Evolutionary conservation across 164 flowering plant species (phyloP).

Genomic region (Sedum album): DNA sequence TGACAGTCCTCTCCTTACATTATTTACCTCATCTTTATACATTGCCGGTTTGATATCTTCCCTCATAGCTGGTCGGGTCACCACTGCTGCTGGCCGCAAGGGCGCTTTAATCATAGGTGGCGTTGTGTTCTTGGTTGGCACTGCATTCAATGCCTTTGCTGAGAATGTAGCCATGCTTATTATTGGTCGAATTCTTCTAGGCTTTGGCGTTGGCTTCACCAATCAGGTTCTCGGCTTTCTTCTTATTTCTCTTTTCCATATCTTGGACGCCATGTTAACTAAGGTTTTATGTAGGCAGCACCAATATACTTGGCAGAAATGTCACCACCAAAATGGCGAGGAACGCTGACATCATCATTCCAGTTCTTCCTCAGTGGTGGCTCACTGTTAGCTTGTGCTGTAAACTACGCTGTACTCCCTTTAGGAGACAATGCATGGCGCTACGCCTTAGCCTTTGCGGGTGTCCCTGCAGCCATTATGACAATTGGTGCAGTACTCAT

Average conservation of each 20-base stretch:
- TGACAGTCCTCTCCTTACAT: constrained; percentile 42
- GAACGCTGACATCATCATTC: constrained; percentile 57
- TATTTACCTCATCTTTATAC: constrained; percentile 73
- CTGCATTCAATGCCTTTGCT: constrained; percentile 46
- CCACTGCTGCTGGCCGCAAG: constrained; percentile 33
- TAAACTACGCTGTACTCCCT: constrained; percentile 35
- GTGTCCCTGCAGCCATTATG: constrained; percentile 50
- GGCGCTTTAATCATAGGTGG: constrained; percentile 56
- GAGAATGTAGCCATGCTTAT: constrained; percentile 55
- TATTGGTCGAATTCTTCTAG: constrained; percentile 60
- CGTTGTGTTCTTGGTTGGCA: constrained; percentile 42
- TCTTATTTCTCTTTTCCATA: too few relatives aligned
- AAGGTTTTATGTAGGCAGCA: constrained; percentile 30
- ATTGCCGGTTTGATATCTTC: constrained; percentile 49
- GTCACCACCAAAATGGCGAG: constrained; percentile 68
- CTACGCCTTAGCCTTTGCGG: constrained; percentile 53
- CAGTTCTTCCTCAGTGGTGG: constrained; percentile 51
- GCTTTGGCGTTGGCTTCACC: constrained; percentile 63
- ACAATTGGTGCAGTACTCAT: constrained; percentile 43
- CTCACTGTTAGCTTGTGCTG: constrained; percentile 36
- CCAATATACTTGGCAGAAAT: constrained; percentile 61
- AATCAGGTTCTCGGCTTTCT: constrained; percentile 37
- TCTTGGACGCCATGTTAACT: not conserved
- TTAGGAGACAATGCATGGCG: constrained; percentile 54
- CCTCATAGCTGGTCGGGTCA: constrained; percentile 33